These are phyloP conservation scores for Penicillium sumatraense DNA, from an alignment of 2,329 filamentous ascomycete species.

Conservation along the genomic window DNA sequence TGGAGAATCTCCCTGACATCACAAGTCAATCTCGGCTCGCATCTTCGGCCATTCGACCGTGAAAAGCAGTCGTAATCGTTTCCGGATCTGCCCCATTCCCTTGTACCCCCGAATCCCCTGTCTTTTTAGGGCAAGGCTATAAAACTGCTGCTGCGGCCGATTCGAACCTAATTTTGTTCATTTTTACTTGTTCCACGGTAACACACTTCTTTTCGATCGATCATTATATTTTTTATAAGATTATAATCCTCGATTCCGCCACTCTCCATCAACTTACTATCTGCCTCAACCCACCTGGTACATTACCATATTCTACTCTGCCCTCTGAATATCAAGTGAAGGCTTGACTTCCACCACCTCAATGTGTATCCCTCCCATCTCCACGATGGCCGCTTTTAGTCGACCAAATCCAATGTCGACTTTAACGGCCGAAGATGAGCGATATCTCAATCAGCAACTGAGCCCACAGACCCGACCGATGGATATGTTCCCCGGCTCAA, in stretches of 20 bases:
- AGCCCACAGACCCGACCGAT: constrained; percentile 26
- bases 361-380: constrained; percentile 4
- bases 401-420: constrained; percentile 21
- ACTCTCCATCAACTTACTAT: not conserved
- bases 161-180: constrained; percentile 9
- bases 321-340: too few relatives aligned
- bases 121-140: constrained; percentile 12
- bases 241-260: not conserved
- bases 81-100: constrained; percentile 1
- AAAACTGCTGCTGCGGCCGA: constrained; percentile 17
- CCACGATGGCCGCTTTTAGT: constrained; percentile 22
- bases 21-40: constrained; percentile 18
- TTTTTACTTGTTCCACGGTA: constrained; percentile 18
- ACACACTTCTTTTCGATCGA: constrained; percentile 2
- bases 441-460: constrained; percentile 25
- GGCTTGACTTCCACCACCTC: too few relatives aligned
- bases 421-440: constrained; percentile 21
- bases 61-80: constrained; percentile 18
- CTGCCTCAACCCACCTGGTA: too few relatives aligned
- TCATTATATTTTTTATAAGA: constrained; percentile 8
- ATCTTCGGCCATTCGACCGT: constrained; percentile 13
- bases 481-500: constrained; percentile 24
- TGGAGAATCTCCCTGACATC: constrained; percentile 28
- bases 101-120: too few relatives aligned
- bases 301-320: too few relatives aligned